Base-by-base conservation (phyloP, 768 basidiomycete species). In the Mycena vitilis region DNA sequence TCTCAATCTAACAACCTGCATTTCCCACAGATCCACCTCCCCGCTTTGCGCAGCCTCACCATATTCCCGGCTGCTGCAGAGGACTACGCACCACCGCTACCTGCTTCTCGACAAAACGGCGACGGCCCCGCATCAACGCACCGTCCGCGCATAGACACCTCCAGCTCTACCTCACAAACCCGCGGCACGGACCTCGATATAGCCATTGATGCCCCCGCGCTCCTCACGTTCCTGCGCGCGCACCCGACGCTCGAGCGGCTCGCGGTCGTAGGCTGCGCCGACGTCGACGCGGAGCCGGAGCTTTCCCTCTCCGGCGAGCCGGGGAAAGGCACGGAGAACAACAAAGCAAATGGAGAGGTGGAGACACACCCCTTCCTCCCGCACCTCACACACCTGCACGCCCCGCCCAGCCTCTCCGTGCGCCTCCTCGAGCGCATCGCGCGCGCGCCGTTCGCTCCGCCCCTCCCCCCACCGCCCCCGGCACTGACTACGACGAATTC, bases 191-290 rank as follows among this genome's bases (percentile, higher is more conserved):
- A n/a, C 22, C 30, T 34, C 12, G 23, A 36, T 2, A 48, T 20
- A 15, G 5, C 23, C 42, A 36, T 30, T 30, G 5, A 30, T 5
- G 30, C 30, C 6, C 15, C 55, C 45, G 54, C 64, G 13, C 61
- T 72, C 40, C 49, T 68, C 36, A 16, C 63, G 20, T 72, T 72
- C 60, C 64, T 72, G 52, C 51, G 56, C 49, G 56, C n/a, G n/a
- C 71, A 72, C n/a, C 67, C 59, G 20, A 59, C 67, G 20, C 60
- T 72, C 47, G 71, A 69, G 60, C 71, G 71, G 22, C 58, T 72
- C 51, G 71, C 71, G 18, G 45, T 66, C 57, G 30, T 72, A 22
- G 64, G 36, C 7, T 44, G 36, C 34, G 2, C 16, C 45, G 42
- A n/a, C 48, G 18, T 20, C 34, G 44, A 51, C 3, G 38, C 23